These are phyloP conservation scores for Phytophthora capsici DNA, from an alignment of 352 stramenopile species.

Conservation along the genomic window DNA sequence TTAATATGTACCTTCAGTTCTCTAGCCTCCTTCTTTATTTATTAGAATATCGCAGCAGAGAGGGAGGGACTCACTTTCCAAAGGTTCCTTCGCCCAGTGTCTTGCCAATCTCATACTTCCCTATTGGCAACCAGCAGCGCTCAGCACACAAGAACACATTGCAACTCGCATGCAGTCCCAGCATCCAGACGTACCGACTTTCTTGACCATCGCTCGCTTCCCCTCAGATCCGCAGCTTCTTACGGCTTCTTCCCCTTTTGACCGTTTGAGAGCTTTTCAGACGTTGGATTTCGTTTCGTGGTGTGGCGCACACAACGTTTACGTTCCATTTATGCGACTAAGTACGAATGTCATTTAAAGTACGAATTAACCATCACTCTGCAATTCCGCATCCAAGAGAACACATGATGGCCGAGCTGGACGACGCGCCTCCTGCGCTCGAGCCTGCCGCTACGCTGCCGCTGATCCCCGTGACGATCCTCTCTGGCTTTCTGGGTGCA, in stretches of 20 bases:
- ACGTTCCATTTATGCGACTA: not conserved
- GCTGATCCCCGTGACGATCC: conserved; percentile 92
- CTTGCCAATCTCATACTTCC: conserved; percentile 97
- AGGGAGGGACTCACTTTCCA: conserved; percentile 86
- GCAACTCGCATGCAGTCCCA: too few relatives aligned
- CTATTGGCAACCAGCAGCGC: conserved; percentile 29
- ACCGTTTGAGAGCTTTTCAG: conserved; percentile 23
- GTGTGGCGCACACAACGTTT: conserved; percentile 20
- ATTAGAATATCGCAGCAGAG: not conserved
- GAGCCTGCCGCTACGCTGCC: conserved; percentile 11
- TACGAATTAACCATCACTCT: conserved; percentile 8
- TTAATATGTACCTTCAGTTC: not conserved
- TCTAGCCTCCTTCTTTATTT: not conserved
- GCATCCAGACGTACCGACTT: conserved; percentile 52
- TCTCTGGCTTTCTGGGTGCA: conserved; percentile 95
- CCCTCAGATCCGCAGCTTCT: conserved; percentile 15
- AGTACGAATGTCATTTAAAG: not conserved
- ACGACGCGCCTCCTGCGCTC: conserved; percentile 21
- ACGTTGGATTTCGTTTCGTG: conserved; percentile 25
- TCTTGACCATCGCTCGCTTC: conserved; percentile 52
- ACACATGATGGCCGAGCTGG: conserved; percentile 10
- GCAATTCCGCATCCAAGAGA: not conserved
- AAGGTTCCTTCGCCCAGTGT: conserved; percentile 97
- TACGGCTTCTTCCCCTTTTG: conserved; percentile 10
- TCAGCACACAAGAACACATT: not conserved